Evolutionary conservation across 1,139 yeast species (phyloP), one percentile per base, ranked within the genome.

Genomic region (Yamadazyma sp.): DNA sequence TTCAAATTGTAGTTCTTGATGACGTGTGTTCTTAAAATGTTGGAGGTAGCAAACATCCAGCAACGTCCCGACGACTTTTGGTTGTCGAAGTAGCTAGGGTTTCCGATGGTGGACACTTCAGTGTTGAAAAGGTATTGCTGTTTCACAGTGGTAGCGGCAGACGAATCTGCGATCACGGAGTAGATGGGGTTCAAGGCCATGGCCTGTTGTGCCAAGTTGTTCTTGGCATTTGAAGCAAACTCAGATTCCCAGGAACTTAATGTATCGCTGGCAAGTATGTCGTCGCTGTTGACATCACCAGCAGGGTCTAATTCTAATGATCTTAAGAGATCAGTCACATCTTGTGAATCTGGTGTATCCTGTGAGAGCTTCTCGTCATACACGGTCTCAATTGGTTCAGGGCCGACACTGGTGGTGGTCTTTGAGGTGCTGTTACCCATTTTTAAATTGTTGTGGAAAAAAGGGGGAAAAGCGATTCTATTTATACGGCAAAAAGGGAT

Each of bases 1-100:
- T 80, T 77, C 52, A 87, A 61, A 52, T 82, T 79, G 59, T 80
- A 75, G 56, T 76, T 75, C 50, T 74, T 67, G 59, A 83, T 80
- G 33, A 84, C 77, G 38, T 72, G 73, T 35, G 83, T 59, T 51
- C 95, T 70, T 51, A 86, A 64, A 37, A 83, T 75, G 51, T 86
- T 87, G 40, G 86, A 78, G 1, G 92, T 76, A 7, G 95, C 95
- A 61, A 86, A 86, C 48, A 87, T 70, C 95, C 95, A 87, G 61
- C 96, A 87, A 52, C 95, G 68, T 28, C 95, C 95, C 12, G 87
- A 78, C 26, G 76, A 59, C 53, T 76, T 76, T 61, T 87, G 96
- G 61, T 83, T 80, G 52, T 86, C 82, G 37, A 80, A 67, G 45
- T 43, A 61, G 3, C 59, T 69, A 16, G 94, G 92, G 3, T 80